phyloP scores from a whole-genome alignment of 805 yeast genomes.

The Sugiyamaella americana region DNA sequence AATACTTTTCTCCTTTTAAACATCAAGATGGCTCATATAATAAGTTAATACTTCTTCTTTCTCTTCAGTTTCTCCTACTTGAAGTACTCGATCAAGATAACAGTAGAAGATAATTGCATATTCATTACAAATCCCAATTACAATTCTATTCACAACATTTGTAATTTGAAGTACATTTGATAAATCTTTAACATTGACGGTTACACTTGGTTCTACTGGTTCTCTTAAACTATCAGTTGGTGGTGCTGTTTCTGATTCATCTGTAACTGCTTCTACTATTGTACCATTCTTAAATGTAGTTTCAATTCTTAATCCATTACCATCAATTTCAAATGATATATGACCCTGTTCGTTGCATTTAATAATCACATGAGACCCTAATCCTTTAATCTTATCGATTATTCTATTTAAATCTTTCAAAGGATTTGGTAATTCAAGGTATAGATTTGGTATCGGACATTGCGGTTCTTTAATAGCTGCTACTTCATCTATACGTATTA shows the following conservation, averaged over 20 bases:
- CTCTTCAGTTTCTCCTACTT: slow-evolving; percentile 10
- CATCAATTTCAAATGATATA: slow-evolving; percentile 3
- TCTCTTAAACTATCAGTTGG: not conserved
- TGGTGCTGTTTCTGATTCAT: not conserved
- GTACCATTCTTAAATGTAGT: not conserved
- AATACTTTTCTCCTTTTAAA: slow-evolving; percentile 1
- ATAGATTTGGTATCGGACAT: slow-evolving; percentile 46
- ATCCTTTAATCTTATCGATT: slow-evolving; percentile 29
- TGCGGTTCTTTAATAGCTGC: slow-evolving; percentile 58
- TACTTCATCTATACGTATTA: slow-evolving; percentile 51
- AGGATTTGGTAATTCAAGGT: slow-evolving; percentile 39
- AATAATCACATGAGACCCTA: slow-evolving; percentile 22
- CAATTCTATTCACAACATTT: slow-evolving; percentile 14
- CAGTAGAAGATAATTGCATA: slow-evolving; percentile 20
- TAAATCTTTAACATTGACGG: slow-evolving; percentile 22
- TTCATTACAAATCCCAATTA: slow-evolving; percentile 22
- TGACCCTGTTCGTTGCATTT: slow-evolving; percentile 20
- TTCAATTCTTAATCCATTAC: not conserved
- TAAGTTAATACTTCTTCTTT: slow-evolving; percentile 20
- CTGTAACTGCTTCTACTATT: not conserved
- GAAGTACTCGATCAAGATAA: slow-evolving; percentile 9
- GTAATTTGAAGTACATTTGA: slow-evolving; percentile 21
- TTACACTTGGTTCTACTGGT: slow-evolving; percentile 10
- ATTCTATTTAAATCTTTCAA: slow-evolving; percentile 33
- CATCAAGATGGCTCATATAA: slow-evolving; percentile 18